A percentile compares a stretch with the other conserved stretches of the same genome.
Conservation (phyloP, 2,329 filamentous ascomycete genomes). For the Phaeosphaeriaceae sp. region DNA sequence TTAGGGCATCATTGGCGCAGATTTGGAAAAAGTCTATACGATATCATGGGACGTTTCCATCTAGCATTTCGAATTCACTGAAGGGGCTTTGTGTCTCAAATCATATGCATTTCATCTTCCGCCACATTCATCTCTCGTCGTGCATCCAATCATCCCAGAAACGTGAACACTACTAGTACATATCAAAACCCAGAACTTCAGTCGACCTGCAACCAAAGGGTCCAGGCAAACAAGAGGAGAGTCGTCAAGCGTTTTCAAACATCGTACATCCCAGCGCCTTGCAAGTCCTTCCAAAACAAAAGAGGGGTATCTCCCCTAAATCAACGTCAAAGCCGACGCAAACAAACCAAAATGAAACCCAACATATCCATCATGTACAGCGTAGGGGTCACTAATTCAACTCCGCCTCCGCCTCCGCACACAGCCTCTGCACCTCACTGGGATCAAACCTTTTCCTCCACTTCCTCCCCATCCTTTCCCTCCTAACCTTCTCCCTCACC, state of each 20-base stretch:
- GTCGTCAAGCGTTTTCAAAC: background rate
- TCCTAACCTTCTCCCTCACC: conserved; percentile 17
- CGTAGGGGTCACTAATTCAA: conserved; percentile 6
- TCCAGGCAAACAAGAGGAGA: background rate
- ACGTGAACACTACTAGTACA: background rate
- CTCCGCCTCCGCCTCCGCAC: conserved; percentile 39
- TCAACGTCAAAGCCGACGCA: background rate
- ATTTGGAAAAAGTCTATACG: conserved; percentile 27
- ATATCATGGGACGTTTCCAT: conserved; percentile 23
- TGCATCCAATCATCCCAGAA: background rate
- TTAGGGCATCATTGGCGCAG: conserved; percentile 20
- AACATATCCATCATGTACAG: background rate
- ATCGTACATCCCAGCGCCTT: background rate
- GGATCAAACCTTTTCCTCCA: conserved; percentile 43
- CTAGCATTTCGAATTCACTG: background rate
- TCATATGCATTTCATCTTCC: background rate
- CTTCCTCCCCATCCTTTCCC: conserved; percentile 19
- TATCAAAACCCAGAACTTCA: background rate
- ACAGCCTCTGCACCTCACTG: conserved; percentile 30
- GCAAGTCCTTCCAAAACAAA: background rate
- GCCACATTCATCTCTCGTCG: background rate
- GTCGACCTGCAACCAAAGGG: background rate
- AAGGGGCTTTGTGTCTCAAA: background rate
- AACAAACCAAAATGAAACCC: background rate
- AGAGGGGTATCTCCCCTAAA: background rate